Evolutionary conservation across 2,329 filamentous ascomycete genomes (phyloP).

Genomic region (Amauroascus verrucosus): DNA sequence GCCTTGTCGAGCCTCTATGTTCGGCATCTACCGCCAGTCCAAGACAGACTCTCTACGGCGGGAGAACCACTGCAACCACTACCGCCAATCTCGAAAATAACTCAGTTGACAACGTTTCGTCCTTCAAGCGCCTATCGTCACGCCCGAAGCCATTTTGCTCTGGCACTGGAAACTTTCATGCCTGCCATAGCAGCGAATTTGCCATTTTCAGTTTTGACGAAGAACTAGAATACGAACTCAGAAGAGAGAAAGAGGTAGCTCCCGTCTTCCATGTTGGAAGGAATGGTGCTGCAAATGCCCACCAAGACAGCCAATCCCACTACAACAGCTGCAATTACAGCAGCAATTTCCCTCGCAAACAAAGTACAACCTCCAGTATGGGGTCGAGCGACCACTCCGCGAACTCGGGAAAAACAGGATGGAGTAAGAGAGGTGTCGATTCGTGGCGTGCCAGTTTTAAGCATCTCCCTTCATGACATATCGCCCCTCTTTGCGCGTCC

Average conservation of each 20-base stretch:
- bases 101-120: constrained; percentile 32
- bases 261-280: constrained; percentile 56
- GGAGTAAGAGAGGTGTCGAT: constrained; percentile 7
- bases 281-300: constrained; percentile 39
- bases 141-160: constrained; percentile 36
- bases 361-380: constrained; percentile 26
- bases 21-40: constrained; percentile 44
- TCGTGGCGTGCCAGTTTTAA: constrained; percentile 8
- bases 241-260: constrained; percentile 43
- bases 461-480: constrained; percentile 8
- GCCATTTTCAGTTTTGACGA: constrained; percentile 59
- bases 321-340: constrained; percentile 15
- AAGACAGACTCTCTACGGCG: constrained; percentile 14
- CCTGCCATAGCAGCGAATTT: constrained; percentile 39
- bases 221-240: constrained; percentile 50
- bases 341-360: constrained; percentile 27
- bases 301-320: constrained; percentile 40
- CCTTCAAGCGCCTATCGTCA: constrained; percentile 36
- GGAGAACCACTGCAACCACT: constrained; percentile 48
- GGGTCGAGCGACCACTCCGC: constrained; percentile 7
- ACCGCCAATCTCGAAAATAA: constrained; percentile 45
- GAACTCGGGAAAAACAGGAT: not conserved
- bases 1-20: constrained; percentile 53
- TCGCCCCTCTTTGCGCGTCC: not conserved
- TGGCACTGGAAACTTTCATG: constrained; percentile 47